These are phyloP conservation scores for Trichoderma citrinoviride DNA, from an alignment of 2,329 filamentous ascomycete species.

Conservation along the genomic window DNA sequence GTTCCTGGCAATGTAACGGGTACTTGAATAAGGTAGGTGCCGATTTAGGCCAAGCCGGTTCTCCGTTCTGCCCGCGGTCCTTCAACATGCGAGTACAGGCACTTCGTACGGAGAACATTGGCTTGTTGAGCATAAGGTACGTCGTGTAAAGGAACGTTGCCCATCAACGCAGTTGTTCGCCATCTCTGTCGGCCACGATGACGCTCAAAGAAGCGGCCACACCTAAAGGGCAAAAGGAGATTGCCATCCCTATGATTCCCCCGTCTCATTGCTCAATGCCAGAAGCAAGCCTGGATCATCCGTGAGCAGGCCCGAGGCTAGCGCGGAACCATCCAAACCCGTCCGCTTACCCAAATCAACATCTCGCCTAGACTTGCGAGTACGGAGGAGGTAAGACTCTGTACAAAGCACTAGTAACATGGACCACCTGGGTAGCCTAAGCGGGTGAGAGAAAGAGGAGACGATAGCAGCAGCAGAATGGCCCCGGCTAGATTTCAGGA, in stretches of 20 bases:
- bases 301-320: neutral
- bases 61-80: neutral
- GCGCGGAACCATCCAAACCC: neutral
- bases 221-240: neutral
- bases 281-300: constrained; percentile 2
- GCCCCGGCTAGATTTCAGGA: constrained; percentile 6
- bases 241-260: neutral
- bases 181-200: neutral
- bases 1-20: constrained; percentile 14
- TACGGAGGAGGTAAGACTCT: no score
- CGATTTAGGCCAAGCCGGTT: neutral
- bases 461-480: constrained; percentile 2
- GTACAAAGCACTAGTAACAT: neutral
- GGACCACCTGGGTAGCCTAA: neutral
- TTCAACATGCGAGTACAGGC: neutral
- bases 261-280: neutral
- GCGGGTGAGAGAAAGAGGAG: neutral
- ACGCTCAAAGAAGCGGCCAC: neutral
- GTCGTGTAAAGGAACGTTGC: neutral
- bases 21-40: neutral
- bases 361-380: neutral
- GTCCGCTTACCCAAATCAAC: constrained; percentile 12
- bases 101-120: neutral
- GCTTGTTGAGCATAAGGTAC: no score
- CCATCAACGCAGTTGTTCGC: neutral